A percentile compares a stretch with the other conserved stretches of the same genome.
Evolutionary conservation across 1,284 basidiomycete species (phyloP).

Genomic region (Apiotrichum sp.): DNA sequence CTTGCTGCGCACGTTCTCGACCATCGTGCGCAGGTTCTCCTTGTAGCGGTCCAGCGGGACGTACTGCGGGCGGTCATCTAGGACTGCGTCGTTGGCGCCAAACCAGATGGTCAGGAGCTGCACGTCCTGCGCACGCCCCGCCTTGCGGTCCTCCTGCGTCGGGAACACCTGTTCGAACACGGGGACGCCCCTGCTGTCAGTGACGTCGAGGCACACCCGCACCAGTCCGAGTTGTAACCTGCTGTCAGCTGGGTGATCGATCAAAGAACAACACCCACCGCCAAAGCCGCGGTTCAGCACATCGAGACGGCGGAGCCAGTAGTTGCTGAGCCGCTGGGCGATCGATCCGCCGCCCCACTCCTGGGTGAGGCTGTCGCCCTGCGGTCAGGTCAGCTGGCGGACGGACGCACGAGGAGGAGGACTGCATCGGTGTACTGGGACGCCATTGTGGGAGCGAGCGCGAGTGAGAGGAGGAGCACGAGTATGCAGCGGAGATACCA

Average conservation of each 20-base stretch:
- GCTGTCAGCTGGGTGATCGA: constrained; percentile 1
- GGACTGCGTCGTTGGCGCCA: constrained; percentile 71
- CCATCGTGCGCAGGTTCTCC: constrained; percentile 59
- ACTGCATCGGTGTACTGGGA: constrained; percentile 35
- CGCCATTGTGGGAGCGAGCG: constrained; percentile 24
- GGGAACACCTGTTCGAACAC: constrained; percentile 66
- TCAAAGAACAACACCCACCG: constrained; percentile 20
- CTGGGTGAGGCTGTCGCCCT: constrained; percentile 47
- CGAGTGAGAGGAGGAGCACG: not conserved
- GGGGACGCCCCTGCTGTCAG: constrained; percentile 55
- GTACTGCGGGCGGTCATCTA: constrained; percentile 49
- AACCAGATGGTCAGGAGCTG: constrained; percentile 78
- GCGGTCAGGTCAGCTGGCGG: not conserved
- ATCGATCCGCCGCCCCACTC: constrained; percentile 37
- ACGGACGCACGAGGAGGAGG: constrained; percentile 38
- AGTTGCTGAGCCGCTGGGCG: constrained; percentile 46
- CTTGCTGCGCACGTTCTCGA: constrained; percentile 58
- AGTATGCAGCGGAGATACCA: not conserved
- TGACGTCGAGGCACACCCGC: not conserved
- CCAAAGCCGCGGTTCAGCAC: constrained; percentile 68
- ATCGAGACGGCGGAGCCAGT: constrained; percentile 70
- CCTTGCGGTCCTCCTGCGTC: constrained; percentile 51
- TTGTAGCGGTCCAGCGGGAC: constrained; percentile 63
- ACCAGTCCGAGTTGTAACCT: constrained; percentile 77
- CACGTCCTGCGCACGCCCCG: constrained; percentile 54